A percentile compares a stretch with the other conserved stretches of the same genome.
phyloP scores from a whole-genome alignment of 139 green algal species.

The Micractinium conductrix region DNA sequence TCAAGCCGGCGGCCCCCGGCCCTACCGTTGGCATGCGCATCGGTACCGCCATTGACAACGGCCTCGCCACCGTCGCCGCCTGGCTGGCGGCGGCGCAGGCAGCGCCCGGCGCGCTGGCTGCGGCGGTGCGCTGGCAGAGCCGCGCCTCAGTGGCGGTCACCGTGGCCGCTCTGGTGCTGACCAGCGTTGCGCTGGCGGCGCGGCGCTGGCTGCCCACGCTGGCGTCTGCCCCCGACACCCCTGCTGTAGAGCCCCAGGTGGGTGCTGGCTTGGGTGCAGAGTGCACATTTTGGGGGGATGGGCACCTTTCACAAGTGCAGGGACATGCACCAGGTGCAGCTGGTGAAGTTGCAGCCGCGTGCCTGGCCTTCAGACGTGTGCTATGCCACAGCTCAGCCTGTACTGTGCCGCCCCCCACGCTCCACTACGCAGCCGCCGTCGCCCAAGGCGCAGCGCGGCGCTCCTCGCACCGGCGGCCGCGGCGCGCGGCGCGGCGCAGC shows the following conservation, averaged over 20 bases:
- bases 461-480: neutral
- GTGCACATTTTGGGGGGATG: no score
- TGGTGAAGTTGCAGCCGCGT: no score
- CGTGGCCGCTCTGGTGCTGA: neutral
- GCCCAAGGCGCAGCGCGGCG: neutral
- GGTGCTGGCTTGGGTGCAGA: no score
- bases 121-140: neutral
- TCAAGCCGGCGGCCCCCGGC: neutral
- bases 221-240: no score
- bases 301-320: no score
- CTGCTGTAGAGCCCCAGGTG: no score
- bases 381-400: neutral
- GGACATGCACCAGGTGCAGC: no score
- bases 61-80: neutral
- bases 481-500: neutral
- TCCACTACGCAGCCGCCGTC: neutral
- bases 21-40: neutral
- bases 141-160: neutral
- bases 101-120: neutral
- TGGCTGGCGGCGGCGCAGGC: no score
- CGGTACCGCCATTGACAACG: slow-evolving; percentile 3
- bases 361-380: no score
- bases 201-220: neutral
- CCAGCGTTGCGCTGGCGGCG: neutral
- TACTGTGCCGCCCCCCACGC: neutral